phyloP scores from a whole-genome alignment of 2,329 filamentous ascomycete species.

The Aspergillus sp. region DNA sequence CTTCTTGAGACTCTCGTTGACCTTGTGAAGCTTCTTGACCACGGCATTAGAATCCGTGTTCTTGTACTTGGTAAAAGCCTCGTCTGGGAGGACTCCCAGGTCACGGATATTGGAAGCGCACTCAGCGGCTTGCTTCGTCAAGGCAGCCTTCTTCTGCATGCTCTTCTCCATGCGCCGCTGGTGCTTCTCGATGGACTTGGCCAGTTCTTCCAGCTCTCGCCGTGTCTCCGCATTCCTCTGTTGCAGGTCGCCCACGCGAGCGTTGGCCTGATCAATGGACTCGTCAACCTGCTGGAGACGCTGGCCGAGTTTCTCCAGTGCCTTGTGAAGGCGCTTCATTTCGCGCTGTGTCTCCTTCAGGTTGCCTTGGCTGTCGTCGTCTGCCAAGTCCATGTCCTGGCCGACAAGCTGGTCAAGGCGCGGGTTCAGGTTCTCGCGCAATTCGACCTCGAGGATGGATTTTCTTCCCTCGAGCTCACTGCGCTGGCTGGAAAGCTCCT shows the following conservation, averaged over 20 bases:
- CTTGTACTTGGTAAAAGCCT: conserved; percentile 88
- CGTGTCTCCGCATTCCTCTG: conserved; percentile 64
- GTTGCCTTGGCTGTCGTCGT: conserved; percentile 61
- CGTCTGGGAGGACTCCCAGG: conserved; percentile 87
- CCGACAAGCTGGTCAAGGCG: conserved; percentile 83
- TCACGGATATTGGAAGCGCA: conserved; percentile 88
- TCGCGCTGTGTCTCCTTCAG: conserved; percentile 79
- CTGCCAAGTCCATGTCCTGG: conserved; percentile 67
- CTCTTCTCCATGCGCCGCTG: conserved; percentile 91
- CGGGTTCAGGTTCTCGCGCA: conserved; percentile 85
- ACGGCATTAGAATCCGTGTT: conserved; percentile 77
- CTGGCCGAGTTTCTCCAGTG: conserved; percentile 65
- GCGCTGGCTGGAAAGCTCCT: conserved; percentile 70
- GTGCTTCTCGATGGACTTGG: conserved; percentile 75
- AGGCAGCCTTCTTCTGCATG: conserved; percentile 80
- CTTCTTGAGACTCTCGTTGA: conserved; percentile 91
- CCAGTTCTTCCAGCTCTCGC: conserved; percentile 72
- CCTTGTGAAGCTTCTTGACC: conserved; percentile 75
- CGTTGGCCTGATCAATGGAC: conserved; percentile 63
- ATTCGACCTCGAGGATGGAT: conserved; percentile 78
- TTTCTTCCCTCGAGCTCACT: conserved; percentile 79
- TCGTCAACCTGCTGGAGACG: conserved; percentile 74
- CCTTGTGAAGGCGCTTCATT: conserved; percentile 73
- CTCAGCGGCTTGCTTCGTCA: conserved; percentile 75
- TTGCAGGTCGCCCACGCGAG: conserved; percentile 61